Evolutionary conservation across 2,329 filamentous ascomycete genomes (phyloP).

Genomic region (Colletotrichum sp.): DNA sequence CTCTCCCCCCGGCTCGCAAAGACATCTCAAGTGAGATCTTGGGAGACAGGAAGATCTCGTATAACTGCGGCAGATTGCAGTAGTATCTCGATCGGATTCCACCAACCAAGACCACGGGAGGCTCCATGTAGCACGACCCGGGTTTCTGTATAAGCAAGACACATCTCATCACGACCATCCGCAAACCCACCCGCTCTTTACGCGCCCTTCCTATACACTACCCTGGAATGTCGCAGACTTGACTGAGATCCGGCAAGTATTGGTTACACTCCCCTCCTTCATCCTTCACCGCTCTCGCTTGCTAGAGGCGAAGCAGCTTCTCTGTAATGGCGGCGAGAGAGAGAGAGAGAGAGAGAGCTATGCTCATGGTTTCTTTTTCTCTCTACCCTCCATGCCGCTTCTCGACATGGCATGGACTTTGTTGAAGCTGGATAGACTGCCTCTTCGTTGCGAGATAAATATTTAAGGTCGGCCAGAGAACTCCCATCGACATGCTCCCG

Average conservation of each 20-base stretch:
- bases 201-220: conserved; percentile 16
- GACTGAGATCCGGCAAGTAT: conserved; percentile 25
- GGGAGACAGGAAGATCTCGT: conserved; percentile 24
- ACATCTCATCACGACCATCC: conserved; percentile 16
- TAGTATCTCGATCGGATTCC: conserved; percentile 23
- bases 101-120: conserved; percentile 23
- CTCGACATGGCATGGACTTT: not conserved
- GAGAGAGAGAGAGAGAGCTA: not conserved
- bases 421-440: not conserved
- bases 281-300: conserved; percentile 24
- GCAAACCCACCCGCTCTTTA: conserved; percentile 10
- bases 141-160: conserved; percentile 21
- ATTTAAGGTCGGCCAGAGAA: conserved; percentile 3
- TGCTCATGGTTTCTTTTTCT: conserved; percentile 14
- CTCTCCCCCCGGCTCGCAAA: conserved; percentile 2
- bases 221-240: conserved; percentile 23
- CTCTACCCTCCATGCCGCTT: not conserved
- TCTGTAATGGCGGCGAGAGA: not conserved
- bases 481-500: not conserved
- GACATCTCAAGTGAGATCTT: conserved; percentile 16
- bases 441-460: conserved; percentile 3
- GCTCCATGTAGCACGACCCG: conserved; percentile 17
- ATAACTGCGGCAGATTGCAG: conserved; percentile 25
- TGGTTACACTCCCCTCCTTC: conserved; percentile 23
- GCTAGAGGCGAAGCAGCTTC: conserved; percentile 3